Conservation (phyloP, 2,329 filamentous ascomycete species). For the Whalleya microplaca region DNA sequence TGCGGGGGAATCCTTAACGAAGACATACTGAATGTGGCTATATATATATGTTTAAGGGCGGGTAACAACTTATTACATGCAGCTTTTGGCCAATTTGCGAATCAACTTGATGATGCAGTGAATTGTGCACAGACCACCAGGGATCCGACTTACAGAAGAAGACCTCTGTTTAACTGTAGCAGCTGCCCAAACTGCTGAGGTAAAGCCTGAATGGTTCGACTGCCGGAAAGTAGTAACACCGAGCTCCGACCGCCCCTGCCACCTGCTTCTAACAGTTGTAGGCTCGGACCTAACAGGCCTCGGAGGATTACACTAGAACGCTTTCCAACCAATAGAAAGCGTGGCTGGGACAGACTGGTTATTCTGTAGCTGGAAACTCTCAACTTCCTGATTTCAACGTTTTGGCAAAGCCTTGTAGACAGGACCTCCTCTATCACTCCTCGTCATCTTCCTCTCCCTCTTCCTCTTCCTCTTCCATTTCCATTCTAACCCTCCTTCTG, state of each 20-base stretch:
- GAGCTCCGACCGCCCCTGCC: background rate
- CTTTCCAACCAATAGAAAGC: slow-evolving; percentile 3
- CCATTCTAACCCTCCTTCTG: slow-evolving; percentile 6
- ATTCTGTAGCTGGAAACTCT: slow-evolving; percentile 7
- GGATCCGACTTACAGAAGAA: no score
- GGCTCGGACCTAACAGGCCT: no score
- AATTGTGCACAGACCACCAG: no score
- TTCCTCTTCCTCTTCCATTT: no score
- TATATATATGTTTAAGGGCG: no score
- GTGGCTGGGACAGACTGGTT: background rate
- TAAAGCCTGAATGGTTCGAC: background rate
- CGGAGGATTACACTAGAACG: background rate
- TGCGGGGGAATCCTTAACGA: slow-evolving; percentile 23
- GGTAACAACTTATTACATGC: no score
- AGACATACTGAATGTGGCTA: slow-evolving; percentile 27
- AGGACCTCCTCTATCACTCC: slow-evolving; percentile 1
- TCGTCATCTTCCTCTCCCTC: background rate
- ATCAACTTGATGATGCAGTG: background rate
- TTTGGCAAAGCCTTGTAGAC: slow-evolving; percentile 3
- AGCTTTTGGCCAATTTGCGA: background rate
- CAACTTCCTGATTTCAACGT: slow-evolving; percentile 7
- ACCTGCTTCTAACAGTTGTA: no score
- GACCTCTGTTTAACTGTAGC: no score
- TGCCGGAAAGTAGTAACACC: background rate
- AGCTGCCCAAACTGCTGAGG: no score